A percentile compares a stretch with the other conserved stretches of the same genome.
Conservation (phyloP, 306 rosid species). For the Chamaecrista fasciculata region DNA sequence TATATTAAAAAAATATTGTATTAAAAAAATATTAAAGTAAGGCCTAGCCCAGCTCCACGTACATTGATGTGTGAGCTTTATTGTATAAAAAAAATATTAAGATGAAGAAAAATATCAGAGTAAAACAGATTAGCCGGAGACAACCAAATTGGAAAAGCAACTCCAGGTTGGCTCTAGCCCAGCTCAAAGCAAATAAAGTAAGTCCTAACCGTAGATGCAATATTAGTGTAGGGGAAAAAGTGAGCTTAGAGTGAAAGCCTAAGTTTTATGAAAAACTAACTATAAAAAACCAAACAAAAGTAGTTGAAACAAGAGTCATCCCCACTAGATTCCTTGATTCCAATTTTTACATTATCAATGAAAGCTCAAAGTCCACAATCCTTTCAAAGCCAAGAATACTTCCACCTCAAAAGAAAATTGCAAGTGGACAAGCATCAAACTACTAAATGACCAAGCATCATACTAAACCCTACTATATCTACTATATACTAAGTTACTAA, state of each 20-base stretch:
- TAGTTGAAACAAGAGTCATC: conserved; percentile 5
- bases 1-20: too few relatives aligned
- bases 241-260: too few relatives aligned
- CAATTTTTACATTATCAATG: neutral
- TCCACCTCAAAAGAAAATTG: conserved; percentile 14
- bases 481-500: neutral
- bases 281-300: conserved; percentile 1
- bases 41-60: too few relatives aligned
- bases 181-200: too few relatives aligned
- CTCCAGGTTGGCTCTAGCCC: neutral
- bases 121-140: too few relatives aligned
- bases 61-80: neutral
- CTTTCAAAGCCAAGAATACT: conserved; percentile 13
- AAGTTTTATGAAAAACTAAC: conserved; percentile 1
- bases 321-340: neutral
- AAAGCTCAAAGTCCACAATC: neutral
- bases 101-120: too few relatives aligned
- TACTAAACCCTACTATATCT: neutral
- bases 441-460: neutral
- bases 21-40: too few relatives aligned
- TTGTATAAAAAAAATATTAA: too few relatives aligned
- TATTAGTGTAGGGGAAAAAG: too few relatives aligned
- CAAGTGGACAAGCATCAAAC: conserved; percentile 1
- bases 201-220: too few relatives aligned
- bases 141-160: too few relatives aligned